These are phyloP conservation scores for Xanthoceras sorbifolium DNA, from an alignment of 345 rosid species.

Conservation along the genomic window DNA sequence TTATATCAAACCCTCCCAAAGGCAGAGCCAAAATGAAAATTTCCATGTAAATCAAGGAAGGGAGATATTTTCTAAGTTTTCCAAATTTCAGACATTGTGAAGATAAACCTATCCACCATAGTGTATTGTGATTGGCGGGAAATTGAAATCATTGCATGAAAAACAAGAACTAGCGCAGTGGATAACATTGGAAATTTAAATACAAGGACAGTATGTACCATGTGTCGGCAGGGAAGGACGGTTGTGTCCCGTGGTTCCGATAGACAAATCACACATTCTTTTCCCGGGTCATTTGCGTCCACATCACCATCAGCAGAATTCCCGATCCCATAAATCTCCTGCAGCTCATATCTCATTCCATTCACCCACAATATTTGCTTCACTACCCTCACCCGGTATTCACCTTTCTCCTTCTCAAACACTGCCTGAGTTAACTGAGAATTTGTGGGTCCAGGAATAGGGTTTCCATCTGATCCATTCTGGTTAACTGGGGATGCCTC, in stretches of 20 bases:
- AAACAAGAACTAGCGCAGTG: background rate
- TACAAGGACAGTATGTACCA: constrained; percentile 49
- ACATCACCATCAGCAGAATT: constrained; percentile 69
- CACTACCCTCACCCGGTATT: constrained; percentile 56
- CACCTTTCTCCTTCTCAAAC: constrained; percentile 78
- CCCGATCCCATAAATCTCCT: constrained; percentile 95
- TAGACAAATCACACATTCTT: constrained; percentile 94
- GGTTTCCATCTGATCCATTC: constrained; percentile 50
- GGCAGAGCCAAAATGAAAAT: background rate
- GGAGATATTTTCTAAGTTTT: background rate
- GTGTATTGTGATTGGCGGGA: background rate
- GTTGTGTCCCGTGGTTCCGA: constrained; percentile 92
- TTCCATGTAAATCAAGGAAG: background rate
- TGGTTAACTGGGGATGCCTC: constrained; percentile 50
- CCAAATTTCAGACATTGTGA: background rate
- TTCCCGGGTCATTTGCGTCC: constrained; percentile 76
- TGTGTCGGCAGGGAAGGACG: constrained; percentile 95
- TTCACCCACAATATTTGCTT: constrained; percentile 90
- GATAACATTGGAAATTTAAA: background rate
- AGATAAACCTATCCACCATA: background rate
- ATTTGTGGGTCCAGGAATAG: constrained; percentile 41
- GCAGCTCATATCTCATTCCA: constrained; percentile 76
- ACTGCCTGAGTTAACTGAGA: constrained; percentile 76
- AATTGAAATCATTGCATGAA: background rate
- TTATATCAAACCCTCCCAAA: too few species aligned